Conservation (phyloP, 2,329 filamentous ascomycete genomes). For the Pyricularia sp. region DNA sequence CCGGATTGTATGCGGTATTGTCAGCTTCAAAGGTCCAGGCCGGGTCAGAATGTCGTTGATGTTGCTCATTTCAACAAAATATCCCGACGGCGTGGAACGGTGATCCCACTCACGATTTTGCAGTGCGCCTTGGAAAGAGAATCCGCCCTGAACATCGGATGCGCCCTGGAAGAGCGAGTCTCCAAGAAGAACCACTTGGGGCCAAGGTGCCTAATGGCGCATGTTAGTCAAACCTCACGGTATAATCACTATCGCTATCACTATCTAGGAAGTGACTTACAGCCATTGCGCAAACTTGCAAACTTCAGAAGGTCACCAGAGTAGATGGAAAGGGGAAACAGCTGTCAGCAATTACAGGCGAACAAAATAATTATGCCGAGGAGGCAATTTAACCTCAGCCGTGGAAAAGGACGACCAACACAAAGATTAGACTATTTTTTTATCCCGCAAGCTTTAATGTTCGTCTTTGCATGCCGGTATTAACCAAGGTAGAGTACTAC, state of each 20-base stretch:
- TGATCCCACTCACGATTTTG: constrained; percentile 48
- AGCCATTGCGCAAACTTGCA: not conserved
- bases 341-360: not conserved
- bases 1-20: constrained; percentile 8
- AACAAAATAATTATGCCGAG: not conserved
- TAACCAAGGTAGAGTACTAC: not conserved
- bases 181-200: constrained; percentile 76
- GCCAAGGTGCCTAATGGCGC: constrained; percentile 37
- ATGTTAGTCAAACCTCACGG: not conserved
- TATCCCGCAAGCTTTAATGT: not conserved
- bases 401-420: not conserved
- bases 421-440: not conserved
- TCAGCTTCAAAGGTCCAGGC: not conserved
- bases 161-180: constrained; percentile 78
- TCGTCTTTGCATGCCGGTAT: not conserved
- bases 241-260: too few species aligned
- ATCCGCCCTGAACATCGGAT: constrained; percentile 51
- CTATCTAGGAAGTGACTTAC: not conserved
- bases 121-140: constrained; percentile 65
- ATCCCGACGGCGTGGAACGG: not conserved
- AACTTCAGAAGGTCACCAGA: not conserved
- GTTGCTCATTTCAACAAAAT: not conserved
- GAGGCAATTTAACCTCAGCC: not conserved
- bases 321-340: not conserved
- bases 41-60: not conserved